Conservation (phyloP, 305 asterid species). For the Solanum chacoense region DNA sequence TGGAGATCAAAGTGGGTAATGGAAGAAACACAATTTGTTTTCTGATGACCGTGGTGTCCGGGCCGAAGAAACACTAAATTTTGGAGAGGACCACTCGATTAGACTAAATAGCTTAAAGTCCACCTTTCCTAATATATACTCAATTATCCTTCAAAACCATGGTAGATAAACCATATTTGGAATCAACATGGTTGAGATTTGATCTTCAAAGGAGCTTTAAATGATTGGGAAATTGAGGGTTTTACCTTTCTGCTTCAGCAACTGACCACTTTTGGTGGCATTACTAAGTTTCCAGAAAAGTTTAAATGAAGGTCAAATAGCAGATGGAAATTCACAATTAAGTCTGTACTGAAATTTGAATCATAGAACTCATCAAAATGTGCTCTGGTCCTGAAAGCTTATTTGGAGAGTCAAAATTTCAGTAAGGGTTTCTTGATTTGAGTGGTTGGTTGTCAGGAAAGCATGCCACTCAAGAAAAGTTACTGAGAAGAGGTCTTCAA, state of each 20-base stretch:
- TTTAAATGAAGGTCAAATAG: neutral
- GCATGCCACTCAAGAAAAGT: neutral
- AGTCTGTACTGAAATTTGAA: neutral
- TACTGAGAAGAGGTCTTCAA: neutral
- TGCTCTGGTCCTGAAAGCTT: neutral
- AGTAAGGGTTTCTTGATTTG: neutral
- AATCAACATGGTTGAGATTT: neutral
- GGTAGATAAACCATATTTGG: neutral
- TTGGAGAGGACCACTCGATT: neutral
- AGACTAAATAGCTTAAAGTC: neutral
- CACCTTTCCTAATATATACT: neutral
- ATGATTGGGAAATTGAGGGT: neutral
- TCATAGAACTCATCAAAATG: neutral
- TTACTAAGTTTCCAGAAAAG: neutral
- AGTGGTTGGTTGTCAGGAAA: neutral
- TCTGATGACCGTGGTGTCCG: neutral
- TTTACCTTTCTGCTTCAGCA: neutral
- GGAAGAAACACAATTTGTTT: neutral
- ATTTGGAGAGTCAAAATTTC: neutral
- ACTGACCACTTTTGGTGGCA: neutral
- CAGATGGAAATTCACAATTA: neutral
- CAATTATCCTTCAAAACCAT: neutral
- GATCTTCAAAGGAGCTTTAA: neutral
- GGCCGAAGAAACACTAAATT: neutral
- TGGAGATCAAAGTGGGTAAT: neutral